Conservation (phyloP, 768 basidiomycete genomes). For the Hericium rajendrae region DNA sequence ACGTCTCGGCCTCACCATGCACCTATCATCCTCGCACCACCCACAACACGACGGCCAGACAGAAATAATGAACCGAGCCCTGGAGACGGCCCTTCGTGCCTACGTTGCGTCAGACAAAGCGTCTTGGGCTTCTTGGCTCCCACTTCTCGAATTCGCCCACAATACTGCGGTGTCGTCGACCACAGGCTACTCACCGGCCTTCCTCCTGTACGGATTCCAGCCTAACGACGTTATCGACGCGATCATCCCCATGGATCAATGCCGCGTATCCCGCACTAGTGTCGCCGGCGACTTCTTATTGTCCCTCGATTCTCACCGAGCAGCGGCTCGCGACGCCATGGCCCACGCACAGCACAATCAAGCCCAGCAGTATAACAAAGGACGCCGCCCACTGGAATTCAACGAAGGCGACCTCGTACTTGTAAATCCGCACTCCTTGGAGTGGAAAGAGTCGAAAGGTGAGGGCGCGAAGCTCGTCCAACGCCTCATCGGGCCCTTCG, state of each 20-base stretch:
- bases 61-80: background rate
- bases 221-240: background rate
- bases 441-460: slow-evolving; percentile 11
- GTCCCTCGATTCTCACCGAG: background rate
- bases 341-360: slow-evolving; percentile 11
- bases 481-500: slow-evolving; percentile 17
- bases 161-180: slow-evolving; percentile 11
- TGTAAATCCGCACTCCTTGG: slow-evolving; percentile 15
- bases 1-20: background rate
- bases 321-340: slow-evolving; percentile 8
- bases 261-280: background rate
- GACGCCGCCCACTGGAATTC: slow-evolving; percentile 7
- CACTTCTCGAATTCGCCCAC: background rate
- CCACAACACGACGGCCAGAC: slow-evolving; percentile 1
- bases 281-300: background rate
- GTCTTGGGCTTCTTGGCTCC: background rate
- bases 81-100: background rate
- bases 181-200: slow-evolving; percentile 12
- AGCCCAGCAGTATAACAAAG: slow-evolving; percentile 10
- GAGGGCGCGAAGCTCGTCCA: slow-evolving; percentile 17
- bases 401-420: slow-evolving; percentile 16
- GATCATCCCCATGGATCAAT: background rate
- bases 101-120: background rate
- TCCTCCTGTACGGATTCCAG: slow-evolving; percentile 14
- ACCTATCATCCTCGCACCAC: background rate